These are phyloP conservation scores for Periconia sp. DNA, from an alignment of 2,329 filamentous ascomycete genomes.

Conservation along the genomic window DNA sequence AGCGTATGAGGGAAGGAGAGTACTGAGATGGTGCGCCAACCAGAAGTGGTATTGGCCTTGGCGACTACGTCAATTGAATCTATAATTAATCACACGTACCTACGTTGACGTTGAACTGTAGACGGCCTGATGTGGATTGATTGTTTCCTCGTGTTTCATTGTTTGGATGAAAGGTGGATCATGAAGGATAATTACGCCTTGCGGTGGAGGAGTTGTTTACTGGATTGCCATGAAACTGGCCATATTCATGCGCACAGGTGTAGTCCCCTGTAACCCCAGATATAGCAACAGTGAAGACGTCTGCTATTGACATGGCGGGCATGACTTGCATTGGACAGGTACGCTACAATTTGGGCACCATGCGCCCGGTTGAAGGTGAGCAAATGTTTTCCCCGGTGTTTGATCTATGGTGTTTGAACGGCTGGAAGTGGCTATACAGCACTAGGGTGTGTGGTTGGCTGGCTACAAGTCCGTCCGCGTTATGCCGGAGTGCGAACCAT, in stretches of 20 bases:
- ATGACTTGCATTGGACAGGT: background rate
- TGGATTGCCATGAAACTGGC: conserved; percentile 8
- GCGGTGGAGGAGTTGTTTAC: background rate
- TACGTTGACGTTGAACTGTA: too few species aligned
- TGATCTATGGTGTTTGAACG: background rate
- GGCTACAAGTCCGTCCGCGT: background rate
- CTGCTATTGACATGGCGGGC: background rate
- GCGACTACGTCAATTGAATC: background rate
- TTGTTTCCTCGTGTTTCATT: background rate
- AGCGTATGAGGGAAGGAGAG: background rate
- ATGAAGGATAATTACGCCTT: background rate
- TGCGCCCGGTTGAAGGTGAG: background rate
- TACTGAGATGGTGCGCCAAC: background rate
- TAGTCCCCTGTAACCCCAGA: background rate
- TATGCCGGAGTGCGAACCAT: background rate
- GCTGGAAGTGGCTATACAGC: background rate
- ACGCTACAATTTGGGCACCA: background rate
- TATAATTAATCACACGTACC: background rate
- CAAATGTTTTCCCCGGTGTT: background rate
- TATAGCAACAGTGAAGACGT: background rate
- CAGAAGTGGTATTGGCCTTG: background rate
- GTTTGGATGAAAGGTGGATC: background rate
- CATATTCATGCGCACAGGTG: conserved; percentile 6
- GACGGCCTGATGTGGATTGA: background rate
- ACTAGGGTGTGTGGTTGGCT: background rate